Percentiles rank a stretch among this genome's conserved stretches.
Conservation (phyloP, 2,329 filamentous ascomycete species). For the Pseudopyricularia cyperi region DNA sequence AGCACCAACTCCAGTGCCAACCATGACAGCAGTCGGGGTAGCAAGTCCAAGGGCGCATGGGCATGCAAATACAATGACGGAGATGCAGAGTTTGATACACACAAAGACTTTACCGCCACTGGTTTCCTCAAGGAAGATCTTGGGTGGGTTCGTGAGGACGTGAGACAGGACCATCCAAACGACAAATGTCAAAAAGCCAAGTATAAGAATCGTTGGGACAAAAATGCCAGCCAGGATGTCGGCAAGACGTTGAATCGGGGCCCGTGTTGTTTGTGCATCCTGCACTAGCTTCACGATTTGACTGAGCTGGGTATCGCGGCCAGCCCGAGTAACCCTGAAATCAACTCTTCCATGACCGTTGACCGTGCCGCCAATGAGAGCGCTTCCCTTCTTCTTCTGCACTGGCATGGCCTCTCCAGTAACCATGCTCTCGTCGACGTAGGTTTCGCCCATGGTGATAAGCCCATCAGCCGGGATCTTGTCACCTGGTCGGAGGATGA, state of each 20-base stretch:
- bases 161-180: slow-evolving; percentile 95
- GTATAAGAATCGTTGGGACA: slow-evolving; percentile 73
- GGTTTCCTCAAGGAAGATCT: slow-evolving; percentile 67
- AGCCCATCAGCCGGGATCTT: slow-evolving; percentile 91
- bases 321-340: slow-evolving; percentile 82
- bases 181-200: slow-evolving; percentile 75
- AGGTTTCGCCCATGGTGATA: slow-evolving; percentile 79
- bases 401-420: slow-evolving; percentile 96
- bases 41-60: slow-evolving; percentile 93
- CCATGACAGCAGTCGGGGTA: slow-evolving; percentile 96
- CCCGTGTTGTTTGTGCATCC: slow-evolving; percentile 86
- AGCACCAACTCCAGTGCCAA: slow-evolving; percentile 91
- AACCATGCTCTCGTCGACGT: slow-evolving; percentile 96
- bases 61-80: slow-evolving; percentile 95
- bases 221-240: slow-evolving; percentile 90
- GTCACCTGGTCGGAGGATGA: slow-evolving; percentile 85
- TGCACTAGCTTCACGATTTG: slow-evolving; percentile 98
- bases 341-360: slow-evolving; percentile 88
- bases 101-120: slow-evolving; percentile 93
- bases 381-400: slow-evolving; percentile 67
- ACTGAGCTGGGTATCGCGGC: slow-evolving; percentile 89
- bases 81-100: slow-evolving; percentile 93
- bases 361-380: slow-evolving; percentile 85
- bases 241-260: slow-evolving; percentile 86
- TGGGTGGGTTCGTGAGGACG: slow-evolving; percentile 67